phyloP scores from a whole-genome alignment of 768 basidiomycete species.

The Lyophyllum decastes region DNA sequence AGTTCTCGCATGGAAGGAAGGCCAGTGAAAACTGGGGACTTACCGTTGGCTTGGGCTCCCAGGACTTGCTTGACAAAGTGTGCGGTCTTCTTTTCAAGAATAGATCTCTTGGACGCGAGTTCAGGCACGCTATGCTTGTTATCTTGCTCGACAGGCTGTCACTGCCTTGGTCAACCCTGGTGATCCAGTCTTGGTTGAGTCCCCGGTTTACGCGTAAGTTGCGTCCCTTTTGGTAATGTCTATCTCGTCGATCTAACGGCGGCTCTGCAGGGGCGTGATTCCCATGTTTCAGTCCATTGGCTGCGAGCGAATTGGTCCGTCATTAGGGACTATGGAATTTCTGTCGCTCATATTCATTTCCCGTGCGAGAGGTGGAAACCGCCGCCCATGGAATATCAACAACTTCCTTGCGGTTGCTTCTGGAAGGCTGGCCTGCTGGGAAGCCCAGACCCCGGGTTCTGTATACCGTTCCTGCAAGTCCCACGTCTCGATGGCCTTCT shows the following conservation, averaged over 20 bases:
- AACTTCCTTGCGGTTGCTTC: conserved; percentile 49
- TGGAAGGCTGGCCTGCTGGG: conserved; percentile 68
- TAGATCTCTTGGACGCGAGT: not conserved
- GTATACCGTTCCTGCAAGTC: conserved; percentile 73
- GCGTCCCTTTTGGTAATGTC: conserved; percentile 1
- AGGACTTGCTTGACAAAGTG: conserved; percentile 89
- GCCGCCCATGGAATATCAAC: conserved; percentile 69
- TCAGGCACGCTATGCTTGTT: conserved; percentile 2
- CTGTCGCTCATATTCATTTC: not conserved
- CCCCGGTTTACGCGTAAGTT: conserved; percentile 68
- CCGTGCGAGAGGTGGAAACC: conserved; percentile 59
- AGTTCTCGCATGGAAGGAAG: conserved; percentile 62
- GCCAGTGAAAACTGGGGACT: conserved; percentile 71
- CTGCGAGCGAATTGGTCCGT: conserved; percentile 57
- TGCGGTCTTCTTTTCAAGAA: conserved; percentile 18
- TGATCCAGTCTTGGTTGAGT: conserved; percentile 78
- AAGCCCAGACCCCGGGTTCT: conserved; percentile 73
- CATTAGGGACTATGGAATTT: not conserved
- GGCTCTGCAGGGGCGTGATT: conserved; percentile 51
- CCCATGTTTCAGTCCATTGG: conserved; percentile 53
- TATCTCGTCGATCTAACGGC: conserved; percentile 10
- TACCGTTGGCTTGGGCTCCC: conserved; percentile 80
- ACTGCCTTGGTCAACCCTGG: conserved; percentile 68
- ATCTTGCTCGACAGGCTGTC: conserved; percentile 26
- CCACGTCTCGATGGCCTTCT: not conserved